Conservation (phyloP, 495 filamentous ascomycete species). For the Pyrenula aspistea region DNA sequence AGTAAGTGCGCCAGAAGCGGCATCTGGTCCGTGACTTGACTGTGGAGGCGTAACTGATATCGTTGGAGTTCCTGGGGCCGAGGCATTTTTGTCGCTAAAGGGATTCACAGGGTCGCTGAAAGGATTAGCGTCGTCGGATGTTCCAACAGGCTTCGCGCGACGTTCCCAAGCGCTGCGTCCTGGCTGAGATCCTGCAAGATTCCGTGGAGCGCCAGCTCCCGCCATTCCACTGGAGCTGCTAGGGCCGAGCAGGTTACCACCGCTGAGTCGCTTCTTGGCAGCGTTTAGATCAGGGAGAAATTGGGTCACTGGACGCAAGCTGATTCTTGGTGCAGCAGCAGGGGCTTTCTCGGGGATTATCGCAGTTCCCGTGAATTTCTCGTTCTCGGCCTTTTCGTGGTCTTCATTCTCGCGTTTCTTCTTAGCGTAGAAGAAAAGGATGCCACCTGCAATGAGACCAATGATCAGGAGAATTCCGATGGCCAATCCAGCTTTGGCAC, state of each 20-base stretch:
- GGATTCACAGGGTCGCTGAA: slow-evolving; percentile 39
- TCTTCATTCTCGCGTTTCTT: slow-evolving; percentile 40
- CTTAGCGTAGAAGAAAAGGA: slow-evolving; percentile 56
- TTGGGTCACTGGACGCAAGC: slow-evolving; percentile 76
- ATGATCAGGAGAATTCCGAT: slow-evolving; percentile 64
- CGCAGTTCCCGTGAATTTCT: slow-evolving; percentile 41
- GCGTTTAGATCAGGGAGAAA: slow-evolving; percentile 60
- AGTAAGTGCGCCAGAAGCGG: slow-evolving; percentile 11
- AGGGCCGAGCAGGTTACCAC: slow-evolving; percentile 8
- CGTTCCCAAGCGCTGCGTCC: slow-evolving; percentile 1
- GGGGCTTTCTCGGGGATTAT: slow-evolving; percentile 12
- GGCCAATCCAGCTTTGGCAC: slow-evolving; percentile 72
- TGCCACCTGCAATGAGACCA: slow-evolving; percentile 43
- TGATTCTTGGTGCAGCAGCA: slow-evolving; percentile 64
- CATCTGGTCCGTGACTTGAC: background rate
- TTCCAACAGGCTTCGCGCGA: slow-evolving; percentile 9
- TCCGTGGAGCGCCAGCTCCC: slow-evolving; percentile 8
- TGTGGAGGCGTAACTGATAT: slow-evolving; percentile 10
- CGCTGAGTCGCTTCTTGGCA: slow-evolving; percentile 26
- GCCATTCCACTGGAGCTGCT: slow-evolving; percentile 14
- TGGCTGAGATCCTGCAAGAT: slow-evolving; percentile 5
- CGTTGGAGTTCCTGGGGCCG: slow-evolving; percentile 2
- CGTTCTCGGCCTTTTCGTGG: slow-evolving; percentile 36
- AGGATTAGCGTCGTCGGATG: slow-evolving; percentile 26
- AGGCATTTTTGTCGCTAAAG: slow-evolving; percentile 31